Evolutionary conservation across 75 land plant species (phyloP).

Genomic region (Cryptomeria japonica): DNA sequence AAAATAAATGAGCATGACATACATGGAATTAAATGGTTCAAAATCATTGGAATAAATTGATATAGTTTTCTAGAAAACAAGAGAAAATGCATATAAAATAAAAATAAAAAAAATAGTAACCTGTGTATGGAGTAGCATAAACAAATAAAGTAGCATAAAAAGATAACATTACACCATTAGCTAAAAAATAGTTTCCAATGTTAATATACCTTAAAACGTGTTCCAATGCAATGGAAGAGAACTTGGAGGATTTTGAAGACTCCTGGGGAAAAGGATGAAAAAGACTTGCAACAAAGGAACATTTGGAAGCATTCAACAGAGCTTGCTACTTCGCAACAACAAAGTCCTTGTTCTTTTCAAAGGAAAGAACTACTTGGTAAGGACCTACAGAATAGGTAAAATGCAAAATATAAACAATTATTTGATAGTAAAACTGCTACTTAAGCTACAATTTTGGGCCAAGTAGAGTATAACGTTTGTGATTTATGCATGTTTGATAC

Average conservation of each 20-base stretch:
- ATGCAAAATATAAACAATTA: not conserved
- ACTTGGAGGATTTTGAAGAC: slow-evolving; percentile 80
- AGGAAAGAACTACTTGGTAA: slow-evolving; percentile 82
- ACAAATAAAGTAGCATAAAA: too few species aligned
- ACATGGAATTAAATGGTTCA: not conserved
- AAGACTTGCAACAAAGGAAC: slow-evolving; percentile 76
- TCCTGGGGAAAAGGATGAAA: slow-evolving; percentile 78
- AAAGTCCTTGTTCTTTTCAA: slow-evolving; percentile 95
- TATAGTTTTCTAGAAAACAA: not conserved
- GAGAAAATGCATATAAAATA: not conserved
- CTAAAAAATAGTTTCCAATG: not conserved
- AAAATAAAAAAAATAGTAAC: not conserved
- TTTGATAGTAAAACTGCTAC: not conserved
- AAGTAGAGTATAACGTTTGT: slow-evolving; percentile 40
- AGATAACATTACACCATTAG: not conserved
- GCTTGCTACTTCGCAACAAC: slow-evolving; percentile 93
- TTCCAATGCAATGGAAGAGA: slow-evolving; percentile 91
- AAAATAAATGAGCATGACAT: not conserved
- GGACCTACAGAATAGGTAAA: slow-evolving; percentile 48
- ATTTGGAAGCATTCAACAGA: slow-evolving; percentile 65
- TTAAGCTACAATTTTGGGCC: not conserved
- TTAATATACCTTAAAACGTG: slow-evolving; percentile 77
- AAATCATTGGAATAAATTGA: not conserved
- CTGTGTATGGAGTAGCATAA: not conserved
- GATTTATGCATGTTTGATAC: slow-evolving; percentile 75